Evolutionary conservation across 352 stramenopile species (phyloP), one percentile per base, ranked within the genome.

Genomic region (Phytopythium oedochilum): DNA sequence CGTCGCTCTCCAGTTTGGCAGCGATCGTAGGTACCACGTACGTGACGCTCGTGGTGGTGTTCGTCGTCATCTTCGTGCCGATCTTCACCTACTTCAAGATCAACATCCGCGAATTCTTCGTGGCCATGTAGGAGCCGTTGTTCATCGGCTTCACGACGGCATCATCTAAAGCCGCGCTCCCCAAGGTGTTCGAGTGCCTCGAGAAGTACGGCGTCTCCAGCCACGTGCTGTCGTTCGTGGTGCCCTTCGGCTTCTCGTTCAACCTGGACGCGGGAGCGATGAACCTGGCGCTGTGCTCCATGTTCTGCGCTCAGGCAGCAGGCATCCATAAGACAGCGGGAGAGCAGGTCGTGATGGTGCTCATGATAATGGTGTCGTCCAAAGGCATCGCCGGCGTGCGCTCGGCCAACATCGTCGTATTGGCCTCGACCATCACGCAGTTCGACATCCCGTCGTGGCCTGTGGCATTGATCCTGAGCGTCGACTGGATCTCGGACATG

Each of bases 401-500:
- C 20, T 82, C 72, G 29, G 72, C 72, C 8, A 61, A 58, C 5
- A 66, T 82, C 22, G 75, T 82, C 43, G 72, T 82, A 11, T 61
- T 82, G 10, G 72, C 72, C 0, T 73, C 72, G 20, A 82, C 72
- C 2, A 22, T 82, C n/a, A 59, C 74, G 44, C 70, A 79, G 59
- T 86, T 86, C 45, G 63, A 72, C 59, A 71, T 86, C 25, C 75
- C 75, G 42, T 72, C 61, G 54, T 86, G 75, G 75, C 73, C 75
- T 1, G 75, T 86, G 29, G 71, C 72, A 17, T 65, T 86, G 0
- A 78, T 86, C 49, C 56, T 86, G 0, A 72, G 71, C 12, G 75
- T 71, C 20, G 75, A 86, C 47, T 86, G 75, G 75, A 60, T 86
- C 63, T 79, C 79, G 64, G 75, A 86, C 50, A 83, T 83, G 72